Evolutionary conservation across 2,329 filamentous ascomycete genomes (phyloP), one percentile per base, ranked within the genome.

Genomic region (Penicillium sumatraense): DNA sequence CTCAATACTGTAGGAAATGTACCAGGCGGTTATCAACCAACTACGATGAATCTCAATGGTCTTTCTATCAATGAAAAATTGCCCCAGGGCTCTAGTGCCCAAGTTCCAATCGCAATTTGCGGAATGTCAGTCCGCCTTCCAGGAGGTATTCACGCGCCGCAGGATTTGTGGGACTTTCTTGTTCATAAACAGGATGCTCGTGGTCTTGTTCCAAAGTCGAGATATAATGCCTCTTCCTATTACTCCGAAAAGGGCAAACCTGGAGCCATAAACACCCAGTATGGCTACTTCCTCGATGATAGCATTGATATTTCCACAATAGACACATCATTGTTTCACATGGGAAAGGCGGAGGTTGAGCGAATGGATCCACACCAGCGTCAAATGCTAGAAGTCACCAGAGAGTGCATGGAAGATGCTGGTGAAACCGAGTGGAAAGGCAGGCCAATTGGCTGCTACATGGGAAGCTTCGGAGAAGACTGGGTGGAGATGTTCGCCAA

Each of bases 281-380:
- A 56, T 24, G 56, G 56, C 5, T 56, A 68, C 31, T 68, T 69
- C 20, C 53, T 71, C 0, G 54, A 69, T 10, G 61, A 69, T 10
- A 36, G 31, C 24, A 31, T 51, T 20, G 58, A 68, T 26, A 33
- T 67, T 5, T 46, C 16, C 8, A 18, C 21, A 8, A 33, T 72
- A 1, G 70, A 72, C 49, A 56, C 63, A 1, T 53, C 58, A 1
- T 72, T 72, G 42, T 75, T 72, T 24, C 52, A 60, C 1, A 64
- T 73, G 31, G 55, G 53, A 18, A 48, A 55, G 2, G 36, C 31
- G 0, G 72, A 74, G 49, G 59, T 63, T 1, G 63, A 54, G 29
- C 49, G 49, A 5, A 42, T 68, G 5, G 73, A 74, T 45, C 72
- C 72, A 0, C 70, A 74, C 45, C 72, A 73, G 48, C 56, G 70